Evolutionary conservation across 768 basidiomycete species (phyloP), one percentile per base, ranked within the genome.

Genomic region (Artomyces pyxidatus): DNA sequence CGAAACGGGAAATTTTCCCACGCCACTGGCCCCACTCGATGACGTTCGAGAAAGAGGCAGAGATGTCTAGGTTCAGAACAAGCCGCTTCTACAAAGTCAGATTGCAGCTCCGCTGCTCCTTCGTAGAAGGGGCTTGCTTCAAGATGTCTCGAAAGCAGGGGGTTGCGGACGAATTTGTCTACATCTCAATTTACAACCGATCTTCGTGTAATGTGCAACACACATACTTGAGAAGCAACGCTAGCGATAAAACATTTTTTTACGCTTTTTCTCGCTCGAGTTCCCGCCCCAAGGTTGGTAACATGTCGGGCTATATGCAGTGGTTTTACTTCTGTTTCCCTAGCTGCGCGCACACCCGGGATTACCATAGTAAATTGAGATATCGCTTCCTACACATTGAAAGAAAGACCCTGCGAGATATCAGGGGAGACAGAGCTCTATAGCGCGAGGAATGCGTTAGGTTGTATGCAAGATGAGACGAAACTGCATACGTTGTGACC

Each of bases 11-110:
- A n/a, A n/a, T n/a, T n/a, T n/a, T n/a, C n/a, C n/a, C n/a, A n/a
- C n/a, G n/a, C n/a, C n/a, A n/a, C n/a, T n/a, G n/a, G n/a, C n/a
- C n/a, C n/a, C n/a, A n/a, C n/a, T n/a, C n/a, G n/a, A n/a, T n/a
- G n/a, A n/a, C n/a, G n/a, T n/a, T n/a, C n/a, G n/a, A n/a, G 6
- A 48, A 76, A 5, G 57, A 52, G 7, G 16, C 30, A 32, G 30
- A 32, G 9, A 32, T 8, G 16, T 8, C 9, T 32, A 32, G 30
- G 30, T 32, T 32, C 30, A 16, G 30, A 32, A 32, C 30, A 32
- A 32, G 30, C 30, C 30, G 30, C 30, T 16, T 32, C 16, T 16
- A 32, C 30, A 32, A 32, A 32, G 30, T 32, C 30, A 32, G n/a
- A 32, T 32, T 32, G 30, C 30, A 32, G 30, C 30, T 32, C 30